phyloP scores from a whole-genome alignment of 257 asterid species.

The Thymus quinquecostatus region DNA sequence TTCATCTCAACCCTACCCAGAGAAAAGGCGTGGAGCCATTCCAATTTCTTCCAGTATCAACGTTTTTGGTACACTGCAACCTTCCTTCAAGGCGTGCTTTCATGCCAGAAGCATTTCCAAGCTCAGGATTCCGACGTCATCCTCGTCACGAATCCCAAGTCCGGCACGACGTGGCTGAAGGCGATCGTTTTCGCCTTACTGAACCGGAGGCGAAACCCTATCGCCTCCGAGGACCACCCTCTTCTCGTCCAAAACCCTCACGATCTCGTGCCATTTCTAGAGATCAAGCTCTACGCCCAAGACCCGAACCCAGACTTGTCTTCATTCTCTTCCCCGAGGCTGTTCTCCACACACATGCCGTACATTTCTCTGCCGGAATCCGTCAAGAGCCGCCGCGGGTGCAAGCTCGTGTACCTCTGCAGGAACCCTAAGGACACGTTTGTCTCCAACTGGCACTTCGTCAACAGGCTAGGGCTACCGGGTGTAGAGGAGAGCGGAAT shows the following conservation, averaged over 20 bases:
- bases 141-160: conserved; percentile 25
- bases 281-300: conserved; percentile 8
- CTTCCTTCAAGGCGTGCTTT: conserved; percentile 32
- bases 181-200: conserved; percentile 21
- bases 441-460: conserved; percentile 45
- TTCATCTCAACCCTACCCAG: conserved; percentile 39
- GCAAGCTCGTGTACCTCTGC: conserved; percentile 46
- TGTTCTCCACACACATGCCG: conserved; percentile 41
- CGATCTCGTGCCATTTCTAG: conserved; percentile 5
- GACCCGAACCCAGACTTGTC: conserved; percentile 29
- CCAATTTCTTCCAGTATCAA: conserved; percentile 37
- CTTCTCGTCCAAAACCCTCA: conserved; percentile 25
- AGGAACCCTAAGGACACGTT: conserved; percentile 45
- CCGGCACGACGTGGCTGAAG: conserved; percentile 35
- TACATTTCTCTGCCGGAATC: conserved; percentile 33
- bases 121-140: conserved; percentile 14
- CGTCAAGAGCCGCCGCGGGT: not conserved
- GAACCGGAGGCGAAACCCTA: conserved; percentile 10
- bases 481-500: conserved; percentile 23
- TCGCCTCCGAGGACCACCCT: conserved; percentile 3
- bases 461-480: conserved; percentile 31
- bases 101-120: conserved; percentile 26
- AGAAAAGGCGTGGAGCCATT: conserved; percentile 33
- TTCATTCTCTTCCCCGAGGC: conserved; percentile 26
- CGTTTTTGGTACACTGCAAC: conserved; percentile 38